Base-by-base conservation (phyloP, 2,329 filamentous ascomycete species). In the Scleromitrula shiraiana region DNA sequence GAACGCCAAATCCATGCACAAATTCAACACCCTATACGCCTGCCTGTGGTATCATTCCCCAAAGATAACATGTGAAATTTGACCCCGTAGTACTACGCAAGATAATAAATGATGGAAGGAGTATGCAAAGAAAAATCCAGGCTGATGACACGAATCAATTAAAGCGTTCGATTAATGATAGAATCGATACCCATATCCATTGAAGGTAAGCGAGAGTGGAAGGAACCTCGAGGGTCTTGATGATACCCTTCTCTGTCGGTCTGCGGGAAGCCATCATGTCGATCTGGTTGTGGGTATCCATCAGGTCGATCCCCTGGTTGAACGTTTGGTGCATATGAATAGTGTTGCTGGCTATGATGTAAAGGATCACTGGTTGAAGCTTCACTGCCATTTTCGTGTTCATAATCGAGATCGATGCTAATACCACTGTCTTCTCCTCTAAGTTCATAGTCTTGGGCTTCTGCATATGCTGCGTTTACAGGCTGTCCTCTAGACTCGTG, bases 401-500 rank as follows among this genome's bases (percentile, higher is more conserved):
- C 54, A 37, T 56, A 60, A 35, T 78, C 75, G 61, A 78, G 65
- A 61, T 80, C 77, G 67, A 76, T 75, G 68, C 77, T 82, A 69
- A 85, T 77, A 62, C 80, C 82, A 69, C 79, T 84, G 69, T 88
- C 83, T 70, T 85, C 83, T 12, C n/a, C 44, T 7, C 30, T 42
- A 23, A 40, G 23, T 29, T 43, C 39, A 24, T 44, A 43, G 19
- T 49, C 40, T 15, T 37, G 42, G 26, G 26, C 24, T 10, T 44
- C 46, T 14, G 45, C 42, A 15, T 44, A 43, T 3, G 24, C 5
- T 27, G 30, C n/a, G 23, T 40, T 29, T 41, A 20, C 29, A 17
- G 38, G 12, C 26, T 47, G 45, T 14, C 45, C 45, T 14, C 44
- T 35, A 3, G 29, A 37, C 36, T 44, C 26, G 29, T 38, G 41